Conservation (phyloP, 495 filamentous ascomycete genomes). For the Lophiotrema nucula region DNA sequence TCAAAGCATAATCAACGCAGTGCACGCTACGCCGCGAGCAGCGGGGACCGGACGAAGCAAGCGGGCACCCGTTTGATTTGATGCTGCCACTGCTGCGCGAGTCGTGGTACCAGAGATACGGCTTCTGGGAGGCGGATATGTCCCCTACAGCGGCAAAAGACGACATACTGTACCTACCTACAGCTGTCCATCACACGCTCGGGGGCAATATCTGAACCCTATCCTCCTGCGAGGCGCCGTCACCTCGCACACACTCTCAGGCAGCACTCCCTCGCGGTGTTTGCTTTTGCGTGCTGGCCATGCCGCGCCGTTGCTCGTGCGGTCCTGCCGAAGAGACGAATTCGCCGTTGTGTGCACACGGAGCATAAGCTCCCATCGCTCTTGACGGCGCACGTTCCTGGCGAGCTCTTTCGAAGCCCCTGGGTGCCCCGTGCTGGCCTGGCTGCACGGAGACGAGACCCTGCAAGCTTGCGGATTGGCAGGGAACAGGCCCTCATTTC, state of each 20-base stretch:
- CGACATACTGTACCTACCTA: conserved; percentile 1
- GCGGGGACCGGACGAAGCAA: conserved; percentile 15
- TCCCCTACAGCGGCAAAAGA: conserved; percentile 4
- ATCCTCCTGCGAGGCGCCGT: too few relatives aligned
- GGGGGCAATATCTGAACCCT: too few relatives aligned
- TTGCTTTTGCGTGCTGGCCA: background rate
- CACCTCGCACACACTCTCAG: too few relatives aligned
- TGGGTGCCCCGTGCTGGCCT: conserved; percentile 14
- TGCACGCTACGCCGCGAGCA: background rate
- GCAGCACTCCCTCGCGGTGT: too few relatives aligned
- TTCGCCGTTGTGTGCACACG: conserved; percentile 27
- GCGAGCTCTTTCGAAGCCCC: conserved; percentile 14
- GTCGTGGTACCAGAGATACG: conserved; percentile 25
- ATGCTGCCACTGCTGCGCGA: conserved; percentile 7
- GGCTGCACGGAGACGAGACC: conserved; percentile 20
- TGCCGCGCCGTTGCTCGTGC: background rate
- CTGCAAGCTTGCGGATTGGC: conserved; percentile 25
- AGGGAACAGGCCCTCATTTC: conserved; percentile 34
- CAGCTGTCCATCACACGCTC: conserved; percentile 17
- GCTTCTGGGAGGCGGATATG: conserved; percentile 13
- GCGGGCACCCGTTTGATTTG: conserved; percentile 8
- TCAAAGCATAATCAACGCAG: background rate
- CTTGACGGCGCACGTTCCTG: conserved; percentile 19
- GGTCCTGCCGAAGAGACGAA: conserved; percentile 4
- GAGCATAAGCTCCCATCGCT: conserved; percentile 18